Conservation (phyloP, 2,329 filamentous ascomycete species). For the Aspergillus fischeri region DNA sequence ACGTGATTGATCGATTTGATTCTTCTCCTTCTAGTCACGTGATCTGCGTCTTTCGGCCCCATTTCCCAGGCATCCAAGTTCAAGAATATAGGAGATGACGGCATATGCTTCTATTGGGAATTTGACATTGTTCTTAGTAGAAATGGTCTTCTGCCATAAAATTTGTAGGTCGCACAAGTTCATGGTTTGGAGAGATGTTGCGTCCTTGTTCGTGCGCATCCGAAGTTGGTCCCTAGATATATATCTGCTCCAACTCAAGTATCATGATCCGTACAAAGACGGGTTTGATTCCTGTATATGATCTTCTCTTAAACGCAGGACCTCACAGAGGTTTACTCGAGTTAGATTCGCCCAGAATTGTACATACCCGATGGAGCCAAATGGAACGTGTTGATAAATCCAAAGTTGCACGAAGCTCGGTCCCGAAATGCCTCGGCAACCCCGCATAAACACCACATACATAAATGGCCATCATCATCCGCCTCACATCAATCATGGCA, state of each 20-base stretch:
- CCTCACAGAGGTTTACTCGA: background rate
- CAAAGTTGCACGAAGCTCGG: background rate
- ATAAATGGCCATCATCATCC: background rate
- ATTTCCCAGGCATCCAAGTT: too few species aligned
- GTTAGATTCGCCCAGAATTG: background rate
- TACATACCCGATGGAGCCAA: background rate
- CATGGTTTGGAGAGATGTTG: background rate
- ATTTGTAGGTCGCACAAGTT: background rate
- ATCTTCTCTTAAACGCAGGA: background rate
- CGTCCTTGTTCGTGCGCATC: background rate
- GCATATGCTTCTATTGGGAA: background rate
- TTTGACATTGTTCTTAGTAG: background rate
- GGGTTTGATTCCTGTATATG: background rate
- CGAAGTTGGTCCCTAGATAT: background rate
- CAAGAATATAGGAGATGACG: too few species aligned
- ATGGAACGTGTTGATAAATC: background rate
- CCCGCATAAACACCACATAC: background rate
- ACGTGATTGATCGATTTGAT: too few species aligned
- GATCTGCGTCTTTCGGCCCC: too few species aligned
- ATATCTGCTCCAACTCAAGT: background rate
- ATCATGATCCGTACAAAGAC: background rate
- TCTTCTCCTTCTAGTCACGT: too few species aligned
- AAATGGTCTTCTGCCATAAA: background rate
- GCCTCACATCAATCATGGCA: background rate
- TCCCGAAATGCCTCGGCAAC: constrained; percentile 5